Conservation (phyloP, 1,139 yeast genomes). For the Debaryomycetaceae sp. region DNA sequence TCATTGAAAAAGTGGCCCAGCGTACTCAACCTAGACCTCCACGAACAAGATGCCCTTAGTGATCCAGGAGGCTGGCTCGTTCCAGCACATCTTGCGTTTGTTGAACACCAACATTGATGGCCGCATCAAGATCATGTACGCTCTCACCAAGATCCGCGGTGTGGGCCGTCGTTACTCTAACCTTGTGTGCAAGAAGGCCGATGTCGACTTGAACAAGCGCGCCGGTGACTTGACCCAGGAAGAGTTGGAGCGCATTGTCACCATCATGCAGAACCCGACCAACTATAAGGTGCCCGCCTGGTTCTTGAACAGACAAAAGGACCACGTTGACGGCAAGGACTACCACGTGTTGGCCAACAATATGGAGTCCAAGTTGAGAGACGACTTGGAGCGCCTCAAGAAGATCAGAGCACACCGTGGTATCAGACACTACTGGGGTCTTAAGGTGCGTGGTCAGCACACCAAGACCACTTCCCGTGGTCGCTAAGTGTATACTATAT, state of each 20-base stretch:
- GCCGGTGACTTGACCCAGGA: slow-evolving; percentile 99
- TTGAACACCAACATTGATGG: slow-evolving; percentile 99
- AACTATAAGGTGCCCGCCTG: slow-evolving; percentile 99
- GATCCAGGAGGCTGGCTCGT: slow-evolving; percentile 97
- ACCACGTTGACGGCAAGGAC: slow-evolving; percentile 97
- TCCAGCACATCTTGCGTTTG: slow-evolving; percentile 99
- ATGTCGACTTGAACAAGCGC: slow-evolving; percentile 95
- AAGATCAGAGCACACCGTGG: slow-evolving; percentile 99
- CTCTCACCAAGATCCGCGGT: slow-evolving; percentile 99
- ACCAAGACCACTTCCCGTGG: slow-evolving; percentile 99
- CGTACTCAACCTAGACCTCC: too few relatives aligned
- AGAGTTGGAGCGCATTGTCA: slow-evolving; percentile 99
- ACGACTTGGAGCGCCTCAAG: slow-evolving; percentile 99
- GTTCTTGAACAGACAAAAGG: slow-evolving; percentile 99
- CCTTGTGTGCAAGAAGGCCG: slow-evolving; percentile 99
- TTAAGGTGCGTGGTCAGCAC: slow-evolving; percentile 97
- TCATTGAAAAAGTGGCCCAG: too few relatives aligned
- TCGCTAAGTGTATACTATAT: slow-evolving; percentile 21
- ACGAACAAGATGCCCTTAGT: slow-evolving; percentile 78
- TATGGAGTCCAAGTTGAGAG: slow-evolving; percentile 99
- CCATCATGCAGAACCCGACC: slow-evolving; percentile 99
- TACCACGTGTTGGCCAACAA: slow-evolving; percentile 98
- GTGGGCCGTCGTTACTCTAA: slow-evolving; percentile 99
- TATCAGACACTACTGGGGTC: slow-evolving; percentile 99
- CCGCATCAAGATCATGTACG: slow-evolving; percentile 99